Evolutionary conservation across 1,139 yeast genomes (phyloP).

Genomic region (Arxiozyma telluris): DNA sequence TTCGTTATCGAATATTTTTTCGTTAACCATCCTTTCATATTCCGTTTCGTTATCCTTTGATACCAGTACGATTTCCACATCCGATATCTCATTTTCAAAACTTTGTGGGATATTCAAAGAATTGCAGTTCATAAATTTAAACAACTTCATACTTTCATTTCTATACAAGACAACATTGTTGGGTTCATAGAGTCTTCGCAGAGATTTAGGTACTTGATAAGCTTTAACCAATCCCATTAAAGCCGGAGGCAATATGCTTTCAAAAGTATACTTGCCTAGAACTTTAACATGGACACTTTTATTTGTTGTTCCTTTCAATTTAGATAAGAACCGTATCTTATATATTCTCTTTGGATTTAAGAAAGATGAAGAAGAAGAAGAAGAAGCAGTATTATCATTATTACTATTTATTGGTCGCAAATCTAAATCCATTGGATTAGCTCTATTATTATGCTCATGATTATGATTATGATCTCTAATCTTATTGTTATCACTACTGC

Average conservation of each 20-base stretch:
- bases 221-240: conserved; percentile 19
- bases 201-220: conserved; percentile 13
- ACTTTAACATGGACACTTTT: conserved; percentile 25
- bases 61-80: conserved; percentile 19
- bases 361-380: neutral
- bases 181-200: conserved; percentile 14
- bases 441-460: neutral
- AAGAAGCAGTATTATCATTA: neutral
- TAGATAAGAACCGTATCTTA: conserved; percentile 22
- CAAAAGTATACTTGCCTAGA: conserved; percentile 22
- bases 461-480: too few species aligned
- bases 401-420: neutral
- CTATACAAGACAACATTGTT: conserved; percentile 23
- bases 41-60: conserved; percentile 15
- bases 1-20: neutral
- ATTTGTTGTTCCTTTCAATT: conserved; percentile 22
- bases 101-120: conserved; percentile 23
- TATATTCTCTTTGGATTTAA: conserved; percentile 15
- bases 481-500: too few species aligned
- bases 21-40: conserved; percentile 10
- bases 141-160: conserved; percentile 20
- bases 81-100: conserved; percentile 17
- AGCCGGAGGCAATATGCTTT: conserved; percentile 24
- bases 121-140: conserved; percentile 29
- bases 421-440: neutral